Evolutionary conservation across 208 protist species (phyloP), one percentile per base, ranked within the genome.

Genomic region (Trypanosoma conorhini): DNA sequence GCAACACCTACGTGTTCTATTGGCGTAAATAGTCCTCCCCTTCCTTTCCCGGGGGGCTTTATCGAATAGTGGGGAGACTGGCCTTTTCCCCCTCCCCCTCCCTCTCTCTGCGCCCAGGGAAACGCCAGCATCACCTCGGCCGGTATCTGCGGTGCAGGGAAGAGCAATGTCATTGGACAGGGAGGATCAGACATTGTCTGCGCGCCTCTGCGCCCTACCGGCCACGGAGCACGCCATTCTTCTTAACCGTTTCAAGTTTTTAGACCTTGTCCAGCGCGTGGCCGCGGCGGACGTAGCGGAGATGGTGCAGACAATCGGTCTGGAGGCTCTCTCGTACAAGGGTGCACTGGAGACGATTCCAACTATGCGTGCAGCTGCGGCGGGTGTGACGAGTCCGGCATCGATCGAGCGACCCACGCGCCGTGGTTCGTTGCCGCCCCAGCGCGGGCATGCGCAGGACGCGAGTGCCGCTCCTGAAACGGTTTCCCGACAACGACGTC

Each of bases 201-300:
- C 55, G 0, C 66, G 46, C 21, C 59, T 77, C 35, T 31, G 50
- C 0, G 17, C n/a, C 4, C 44, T 77, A 26, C 65, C 72, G 40
- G 73, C 66, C 7, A 66, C 72, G 13, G 89, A 95, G 62, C 88
- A 87, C 74, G 82, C 82, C 1, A 67, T 96, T 24, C 70, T 94
- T 12, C 72, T 91, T 44, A 85, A 94, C 62, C 85, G 92, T 51
- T 96, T 96, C 64, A 96, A 95, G 70, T 69, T 95, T 62, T 74
- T 96, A 19, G 86, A 86, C 28, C 72, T 96, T 33, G 92, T 95
- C 24, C 92, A 95, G 74, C 83, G 85, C 0, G 83, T 96, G 24
- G 92, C 92, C 1, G 87, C 93, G 52, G 77, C 75, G 17, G 92
- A 96, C 58, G 87, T 96, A 50, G 71, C 83, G 48, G 87, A 93